Percentiles rank a stretch among this genome's conserved stretches.
Evolutionary conservation across 2,329 filamentous ascomycete species (phyloP).

Genomic region (Clarireedia paspali): DNA sequence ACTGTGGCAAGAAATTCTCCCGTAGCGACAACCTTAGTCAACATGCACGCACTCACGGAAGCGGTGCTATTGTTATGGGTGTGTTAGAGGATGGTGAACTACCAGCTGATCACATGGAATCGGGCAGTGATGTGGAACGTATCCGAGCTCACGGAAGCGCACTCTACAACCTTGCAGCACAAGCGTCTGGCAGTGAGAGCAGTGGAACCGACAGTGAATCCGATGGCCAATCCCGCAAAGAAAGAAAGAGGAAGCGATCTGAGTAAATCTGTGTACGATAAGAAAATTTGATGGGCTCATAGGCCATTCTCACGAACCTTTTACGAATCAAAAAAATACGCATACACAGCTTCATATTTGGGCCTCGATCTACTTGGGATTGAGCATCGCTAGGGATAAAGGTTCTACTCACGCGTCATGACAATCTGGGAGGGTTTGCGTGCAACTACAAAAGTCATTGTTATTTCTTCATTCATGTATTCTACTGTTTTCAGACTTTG

Average conservation of each 20-base stretch:
- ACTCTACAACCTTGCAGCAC: slow-evolving; percentile 73
- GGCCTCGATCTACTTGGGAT: slow-evolving; percentile 18
- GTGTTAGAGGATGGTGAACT: slow-evolving; percentile 66
- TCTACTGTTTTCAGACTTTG: slow-evolving; percentile 21
- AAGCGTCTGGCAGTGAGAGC: slow-evolving; percentile 58
- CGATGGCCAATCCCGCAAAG: slow-evolving; percentile 52
- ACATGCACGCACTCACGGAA: slow-evolving; percentile 88
- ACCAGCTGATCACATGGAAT: slow-evolving; percentile 35
- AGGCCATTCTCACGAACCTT: slow-evolving; percentile 17
- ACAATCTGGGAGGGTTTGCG: slow-evolving; percentile 19
- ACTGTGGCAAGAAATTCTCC: slow-evolving; percentile 99
- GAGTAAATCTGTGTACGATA: slow-evolving; percentile 35
- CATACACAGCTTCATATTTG: slow-evolving; percentile 23
- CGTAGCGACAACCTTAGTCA: slow-evolving; percentile 95
- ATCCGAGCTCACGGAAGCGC: slow-evolving; percentile 64
- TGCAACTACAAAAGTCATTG: slow-evolving; percentile 25
- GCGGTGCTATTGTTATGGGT: slow-evolving; percentile 84
- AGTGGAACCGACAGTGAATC: slow-evolving; percentile 44
- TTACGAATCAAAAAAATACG: slow-evolving; percentile 22
- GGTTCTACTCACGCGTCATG: slow-evolving; percentile 26
- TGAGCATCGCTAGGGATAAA: slow-evolving; percentile 21
- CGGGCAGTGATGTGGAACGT: slow-evolving; percentile 46
- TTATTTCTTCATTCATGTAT: slow-evolving; percentile 26
- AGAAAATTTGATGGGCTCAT: slow-evolving; percentile 18
- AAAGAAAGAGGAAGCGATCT: slow-evolving; percentile 73